A percentile compares a stretch with the other conserved stretches of the same genome.
Evolutionary conservation across 169 alveolate genomes (phyloP).

Genomic region (Eimeria mitis): DNA sequence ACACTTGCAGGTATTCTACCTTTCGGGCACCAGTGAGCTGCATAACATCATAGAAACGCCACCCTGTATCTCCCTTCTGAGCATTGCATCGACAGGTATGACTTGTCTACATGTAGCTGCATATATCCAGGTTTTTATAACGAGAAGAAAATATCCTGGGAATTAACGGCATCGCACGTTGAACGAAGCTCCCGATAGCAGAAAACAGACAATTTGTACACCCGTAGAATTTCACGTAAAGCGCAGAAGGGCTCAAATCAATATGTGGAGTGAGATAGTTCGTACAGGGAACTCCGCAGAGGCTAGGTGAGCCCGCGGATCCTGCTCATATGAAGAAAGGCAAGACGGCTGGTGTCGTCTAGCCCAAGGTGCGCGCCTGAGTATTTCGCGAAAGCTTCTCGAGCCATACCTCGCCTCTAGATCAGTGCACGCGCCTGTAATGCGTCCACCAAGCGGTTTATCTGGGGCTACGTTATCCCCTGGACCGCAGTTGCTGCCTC

Average conservation of each 20-base stretch:
- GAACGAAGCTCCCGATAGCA: not conserved
- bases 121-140: not conserved
- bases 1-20: not conserved
- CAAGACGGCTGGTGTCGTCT: not conserved
- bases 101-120: not conserved
- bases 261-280: not conserved
- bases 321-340: not conserved
- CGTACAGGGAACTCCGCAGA: not conserved
- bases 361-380: not conserved
- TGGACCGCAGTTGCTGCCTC: not conserved
- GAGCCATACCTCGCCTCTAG: not conserved
- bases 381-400: not conserved
- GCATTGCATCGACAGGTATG: not conserved
- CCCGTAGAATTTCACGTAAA: not conserved
- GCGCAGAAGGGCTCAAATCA: not conserved
- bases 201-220: not conserved
- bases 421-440: not conserved
- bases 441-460: not conserved
- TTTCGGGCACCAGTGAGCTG: not conserved
- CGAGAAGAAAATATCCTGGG: not conserved
- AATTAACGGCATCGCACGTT: not conserved
- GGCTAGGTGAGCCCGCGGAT: not conserved
- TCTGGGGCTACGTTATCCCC: not conserved
- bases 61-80: not conserved
- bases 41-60: not conserved